Conservation (phyloP, 2,329 filamentous ascomycete species). For the Neofusicoccum umdonicola region DNA sequence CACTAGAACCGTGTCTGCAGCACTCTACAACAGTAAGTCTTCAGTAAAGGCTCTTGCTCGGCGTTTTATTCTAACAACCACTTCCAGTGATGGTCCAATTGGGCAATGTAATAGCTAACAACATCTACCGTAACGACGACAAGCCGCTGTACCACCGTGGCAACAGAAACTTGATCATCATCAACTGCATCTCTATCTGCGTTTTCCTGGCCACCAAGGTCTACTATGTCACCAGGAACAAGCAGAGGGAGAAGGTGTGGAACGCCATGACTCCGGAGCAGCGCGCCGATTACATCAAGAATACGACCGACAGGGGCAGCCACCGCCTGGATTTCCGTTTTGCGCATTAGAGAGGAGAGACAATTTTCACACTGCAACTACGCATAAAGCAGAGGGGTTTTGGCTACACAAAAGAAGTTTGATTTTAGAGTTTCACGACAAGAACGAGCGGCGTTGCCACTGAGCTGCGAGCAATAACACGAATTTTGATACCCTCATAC, state of each 20-base stretch:
- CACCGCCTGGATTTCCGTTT: slow-evolving; percentile 33
- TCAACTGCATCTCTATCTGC: slow-evolving; percentile 33
- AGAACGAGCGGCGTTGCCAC: too few species aligned
- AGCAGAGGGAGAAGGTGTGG: slow-evolving; percentile 28
- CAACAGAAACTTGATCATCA: slow-evolving; percentile 36
- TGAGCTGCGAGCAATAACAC: too few species aligned
- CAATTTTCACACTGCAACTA: not conserved
- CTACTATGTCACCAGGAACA: slow-evolving; percentile 45
- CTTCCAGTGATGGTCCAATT: slow-evolving; percentile 43
- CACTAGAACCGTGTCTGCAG: slow-evolving; percentile 40
- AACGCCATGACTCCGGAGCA: slow-evolving; percentile 28
- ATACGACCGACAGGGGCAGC: slow-evolving; percentile 29
- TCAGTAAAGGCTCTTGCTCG: not conserved
- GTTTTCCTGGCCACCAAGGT: slow-evolving; percentile 38
- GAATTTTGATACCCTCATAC: too few species aligned
- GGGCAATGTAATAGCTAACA: slow-evolving; percentile 46
- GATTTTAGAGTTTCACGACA: too few species aligned
- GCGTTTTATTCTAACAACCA: slow-evolving; percentile 23
- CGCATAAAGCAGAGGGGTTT: too few species aligned
- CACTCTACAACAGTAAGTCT: slow-evolving; percentile 34
- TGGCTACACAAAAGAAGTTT: too few species aligned
- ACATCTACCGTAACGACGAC: slow-evolving; percentile 51
- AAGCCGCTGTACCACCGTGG: slow-evolving; percentile 45
- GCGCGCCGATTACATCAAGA: slow-evolving; percentile 28
- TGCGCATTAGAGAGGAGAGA: slow-evolving; percentile 22